Evolutionary conservation across 768 basidiomycete genomes (phyloP), one percentile per base, ranked within the genome.

Genomic region (Termitomyces sp.): DNA sequence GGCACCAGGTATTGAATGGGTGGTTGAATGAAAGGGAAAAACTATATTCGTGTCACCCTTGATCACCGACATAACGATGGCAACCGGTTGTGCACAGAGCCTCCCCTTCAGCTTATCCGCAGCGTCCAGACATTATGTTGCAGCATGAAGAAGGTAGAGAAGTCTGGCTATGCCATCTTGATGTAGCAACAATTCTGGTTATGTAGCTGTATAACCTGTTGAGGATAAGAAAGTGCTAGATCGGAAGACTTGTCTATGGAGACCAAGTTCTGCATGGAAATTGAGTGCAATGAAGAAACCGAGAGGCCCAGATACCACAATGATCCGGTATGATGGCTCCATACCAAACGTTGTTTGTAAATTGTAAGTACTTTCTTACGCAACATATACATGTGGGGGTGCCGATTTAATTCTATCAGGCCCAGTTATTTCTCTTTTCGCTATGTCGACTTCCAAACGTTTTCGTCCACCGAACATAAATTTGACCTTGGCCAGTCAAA

Each of bases 401-500:
- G 45, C 40, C 57, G 56, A 47, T 44, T 48, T 53, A 52, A 29
- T 47, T 58, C 56, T 54, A 54, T 58, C 48, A 48, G 4, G 34
- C 16, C 47, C 21, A 37, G 49, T 35, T 10, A 40, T 51, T 19
- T 40, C 35, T 50, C 49, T 50, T 17, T 38, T 50, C 53, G 50
- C 43, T 31, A 66, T 66, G 62, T 64, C 68, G 48, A 65, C 63
- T 48, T 52, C 69, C 53, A 79, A 77, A 66, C 77, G 81, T 47
- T 69, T 71, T 53, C 76, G 80, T 19, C 82, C 83, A 7, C 82
- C 82, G 25, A 81, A 78, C 53, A 77, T 84, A 58, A 77, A 80
- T 37, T 69, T 84, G 46, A 62, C 69, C 16, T 65, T 69, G 54
- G 71, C 71, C 35, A 64, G 59, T 43, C 70, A 74, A 50, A 75